A percentile compares a stretch with the other conserved stretches of the same genome.
Conservation (phyloP, 2,329 filamentous ascomycete species). For the Claviceps sp. region DNA sequence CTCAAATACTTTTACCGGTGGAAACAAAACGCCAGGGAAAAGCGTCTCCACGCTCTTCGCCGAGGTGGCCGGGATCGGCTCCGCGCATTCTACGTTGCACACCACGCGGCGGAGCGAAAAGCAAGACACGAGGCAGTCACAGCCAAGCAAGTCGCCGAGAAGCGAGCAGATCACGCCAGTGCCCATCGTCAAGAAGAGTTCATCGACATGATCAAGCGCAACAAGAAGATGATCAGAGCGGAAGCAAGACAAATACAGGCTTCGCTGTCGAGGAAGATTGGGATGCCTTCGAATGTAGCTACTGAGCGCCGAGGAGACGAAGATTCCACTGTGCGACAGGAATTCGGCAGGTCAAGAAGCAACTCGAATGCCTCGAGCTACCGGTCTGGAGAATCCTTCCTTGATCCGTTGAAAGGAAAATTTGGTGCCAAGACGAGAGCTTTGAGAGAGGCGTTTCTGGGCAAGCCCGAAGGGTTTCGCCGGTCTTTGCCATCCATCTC, state of each 20-base stretch:
- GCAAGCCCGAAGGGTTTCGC: slow-evolving; percentile 20
- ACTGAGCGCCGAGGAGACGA: slow-evolving; percentile 23
- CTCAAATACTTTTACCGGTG: slow-evolving; percentile 45
- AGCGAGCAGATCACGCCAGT: slow-evolving; percentile 13
- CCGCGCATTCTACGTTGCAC: slow-evolving; percentile 29
- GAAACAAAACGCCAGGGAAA: slow-evolving; percentile 34
- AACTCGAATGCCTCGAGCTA: slow-evolving; percentile 10
- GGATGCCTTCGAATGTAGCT: slow-evolving; percentile 25
- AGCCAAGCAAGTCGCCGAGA: slow-evolving; percentile 13
- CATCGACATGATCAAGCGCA: slow-evolving; percentile 19
- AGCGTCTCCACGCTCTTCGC: slow-evolving; percentile 35
- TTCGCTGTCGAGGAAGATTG: slow-evolving; percentile 24
- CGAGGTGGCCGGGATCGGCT: slow-evolving; percentile 37
- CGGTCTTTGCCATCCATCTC: slow-evolving; percentile 25
- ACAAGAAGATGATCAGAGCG: slow-evolving; percentile 14
- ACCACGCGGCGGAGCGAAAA: slow-evolving; percentile 18
- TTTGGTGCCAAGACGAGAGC: slow-evolving; percentile 22
- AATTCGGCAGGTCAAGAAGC: slow-evolving; percentile 9
- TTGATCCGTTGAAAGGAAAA: slow-evolving; percentile 6
- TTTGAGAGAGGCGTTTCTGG: slow-evolving; percentile 21
- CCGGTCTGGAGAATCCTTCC: slow-evolving; percentile 9
- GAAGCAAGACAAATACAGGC: slow-evolving; percentile 24
- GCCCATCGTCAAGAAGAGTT: slow-evolving; percentile 23
- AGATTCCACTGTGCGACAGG: slow-evolving; percentile 20
- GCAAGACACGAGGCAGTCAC: slow-evolving; percentile 23